phyloP scores from a whole-genome alignment of 495 filamentous ascomycete species.

The Aspergillus panamensis region DNA sequence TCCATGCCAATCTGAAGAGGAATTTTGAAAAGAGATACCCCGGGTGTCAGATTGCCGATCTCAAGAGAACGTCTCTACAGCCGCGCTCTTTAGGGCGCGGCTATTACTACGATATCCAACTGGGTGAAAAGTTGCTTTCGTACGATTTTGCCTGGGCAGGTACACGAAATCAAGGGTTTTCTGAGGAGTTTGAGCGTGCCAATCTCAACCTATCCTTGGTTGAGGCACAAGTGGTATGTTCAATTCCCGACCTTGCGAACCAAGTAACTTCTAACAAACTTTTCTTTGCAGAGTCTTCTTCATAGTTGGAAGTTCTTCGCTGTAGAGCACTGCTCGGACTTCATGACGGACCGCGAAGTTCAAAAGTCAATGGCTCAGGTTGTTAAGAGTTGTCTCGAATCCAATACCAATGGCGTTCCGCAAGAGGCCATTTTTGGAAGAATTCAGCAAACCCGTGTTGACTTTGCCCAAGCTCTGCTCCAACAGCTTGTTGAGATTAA shows the following conservation, averaged over 20 bases:
- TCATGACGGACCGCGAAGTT: conserved; percentile 59
- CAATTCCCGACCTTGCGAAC: background rate
- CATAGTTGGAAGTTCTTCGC: conserved; percentile 87
- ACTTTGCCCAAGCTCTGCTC: conserved; percentile 71
- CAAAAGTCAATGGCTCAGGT: conserved; percentile 63
- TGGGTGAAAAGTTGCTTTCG: conserved; percentile 69
- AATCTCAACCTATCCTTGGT: conserved; percentile 89
- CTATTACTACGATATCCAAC: conserved; percentile 77
- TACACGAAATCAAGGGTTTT: conserved; percentile 64
- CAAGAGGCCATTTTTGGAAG: conserved; percentile 70
- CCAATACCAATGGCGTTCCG: conserved; percentile 62
- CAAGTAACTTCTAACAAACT: conserved; percentile 7
- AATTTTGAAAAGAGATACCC: conserved; percentile 78
- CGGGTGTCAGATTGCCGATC: conserved; percentile 63
- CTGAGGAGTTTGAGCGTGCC: conserved; percentile 73
- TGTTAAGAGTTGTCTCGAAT: conserved; percentile 66
- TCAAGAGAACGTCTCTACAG: conserved; percentile 69
- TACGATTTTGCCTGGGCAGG: conserved; percentile 76
- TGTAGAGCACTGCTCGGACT: conserved; percentile 71
- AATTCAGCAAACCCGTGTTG: conserved; percentile 66
- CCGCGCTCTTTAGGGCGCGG: conserved; percentile 60
- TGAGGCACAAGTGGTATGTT: conserved; percentile 82
- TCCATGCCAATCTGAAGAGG: conserved; percentile 77
- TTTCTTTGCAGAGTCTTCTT: conserved; percentile 59
- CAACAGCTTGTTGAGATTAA: conserved; percentile 68